These are phyloP conservation scores for Amanita rubescens DNA, from an alignment of 768 basidiomycete species.

Conservation along the genomic window DNA sequence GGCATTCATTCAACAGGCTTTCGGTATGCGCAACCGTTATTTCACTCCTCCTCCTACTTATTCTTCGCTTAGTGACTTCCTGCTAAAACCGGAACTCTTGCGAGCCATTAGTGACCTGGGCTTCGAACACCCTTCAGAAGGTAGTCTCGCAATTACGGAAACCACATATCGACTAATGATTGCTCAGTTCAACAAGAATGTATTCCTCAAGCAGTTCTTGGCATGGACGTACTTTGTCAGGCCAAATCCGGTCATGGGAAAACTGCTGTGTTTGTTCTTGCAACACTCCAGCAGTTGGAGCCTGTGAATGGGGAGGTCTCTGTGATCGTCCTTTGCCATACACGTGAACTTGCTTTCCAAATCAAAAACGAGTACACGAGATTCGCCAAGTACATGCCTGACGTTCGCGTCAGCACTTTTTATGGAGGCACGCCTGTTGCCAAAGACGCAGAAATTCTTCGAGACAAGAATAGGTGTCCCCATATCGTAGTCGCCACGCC, in stretches of 20 bases:
- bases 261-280: constrained; percentile 98
- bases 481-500: constrained; percentile 99
- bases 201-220: constrained; percentile 98
- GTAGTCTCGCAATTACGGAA: constrained; percentile 34
- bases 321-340: constrained; percentile 97
- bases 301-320: constrained; percentile 98
- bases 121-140: constrained; percentile 99
- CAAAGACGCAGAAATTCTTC: constrained; percentile 90
- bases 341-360: constrained; percentile 98
- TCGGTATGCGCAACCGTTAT: constrained; percentile 46
- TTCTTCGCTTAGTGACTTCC: constrained; percentile 70
- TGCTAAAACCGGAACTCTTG: constrained; percentile 94
- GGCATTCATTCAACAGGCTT: constrained; percentile 99
- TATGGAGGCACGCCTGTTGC: constrained; percentile 94
- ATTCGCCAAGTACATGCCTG: constrained; percentile 99
- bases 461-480: constrained; percentile 95
- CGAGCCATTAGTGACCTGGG: constrained; percentile 99
- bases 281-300: constrained; percentile 96
- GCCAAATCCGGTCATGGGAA: constrained; percentile 99
- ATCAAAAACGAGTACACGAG: constrained; percentile 99
- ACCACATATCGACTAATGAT: background rate
- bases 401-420: constrained; percentile 95
- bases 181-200: constrained; percentile 97
- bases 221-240: constrained; percentile 99
- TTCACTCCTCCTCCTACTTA: constrained; percentile 7